Percentiles rank a stretch among this genome's conserved stretches.
Conservation (phyloP, 805 yeast genomes). For the Huiozyma naganishii region DNA sequence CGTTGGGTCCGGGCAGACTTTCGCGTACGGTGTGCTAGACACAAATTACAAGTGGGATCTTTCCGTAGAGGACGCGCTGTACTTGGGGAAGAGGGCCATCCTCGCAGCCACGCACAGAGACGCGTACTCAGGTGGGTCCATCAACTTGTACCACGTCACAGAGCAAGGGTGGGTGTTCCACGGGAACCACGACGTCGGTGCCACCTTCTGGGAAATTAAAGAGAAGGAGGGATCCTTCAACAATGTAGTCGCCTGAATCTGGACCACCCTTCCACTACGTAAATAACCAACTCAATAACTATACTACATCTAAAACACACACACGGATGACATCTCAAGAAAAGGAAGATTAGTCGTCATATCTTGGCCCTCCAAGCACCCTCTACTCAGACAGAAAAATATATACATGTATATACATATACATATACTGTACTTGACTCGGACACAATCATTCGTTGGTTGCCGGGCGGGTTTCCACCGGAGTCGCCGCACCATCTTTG, state of each 20-base stretch:
- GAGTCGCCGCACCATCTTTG: too few species aligned
- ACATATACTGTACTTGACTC: too few species aligned
- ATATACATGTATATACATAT: too few species aligned
- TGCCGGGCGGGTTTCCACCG: too few species aligned
- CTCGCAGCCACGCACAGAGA: constrained; percentile 98
- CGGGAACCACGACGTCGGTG: constrained; percentile 89
- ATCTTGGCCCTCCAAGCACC: not conserved
- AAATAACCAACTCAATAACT: not conserved
- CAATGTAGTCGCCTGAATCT: constrained; percentile 42
- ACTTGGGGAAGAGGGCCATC: constrained; percentile 88
- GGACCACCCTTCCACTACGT: not conserved
- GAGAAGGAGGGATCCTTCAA: constrained; percentile 82
- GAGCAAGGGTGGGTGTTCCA: constrained; percentile 93
- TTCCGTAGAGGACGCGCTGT: constrained; percentile 84
- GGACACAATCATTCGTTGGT: too few species aligned
- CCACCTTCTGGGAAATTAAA: constrained; percentile 84
- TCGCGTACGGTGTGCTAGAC: constrained; percentile 96
- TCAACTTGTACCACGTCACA: constrained; percentile 85
- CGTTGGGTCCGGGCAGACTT: constrained; percentile 98
- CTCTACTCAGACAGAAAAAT: too few species aligned
- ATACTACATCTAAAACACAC: not conserved
- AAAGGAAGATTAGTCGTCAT: not conserved
- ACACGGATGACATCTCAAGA: not conserved
- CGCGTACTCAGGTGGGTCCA: constrained; percentile 95
- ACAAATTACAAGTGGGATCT: constrained; percentile 88